Conservation (phyloP, 164 flowering plant genomes). For the Litsea cubeba region DNA sequence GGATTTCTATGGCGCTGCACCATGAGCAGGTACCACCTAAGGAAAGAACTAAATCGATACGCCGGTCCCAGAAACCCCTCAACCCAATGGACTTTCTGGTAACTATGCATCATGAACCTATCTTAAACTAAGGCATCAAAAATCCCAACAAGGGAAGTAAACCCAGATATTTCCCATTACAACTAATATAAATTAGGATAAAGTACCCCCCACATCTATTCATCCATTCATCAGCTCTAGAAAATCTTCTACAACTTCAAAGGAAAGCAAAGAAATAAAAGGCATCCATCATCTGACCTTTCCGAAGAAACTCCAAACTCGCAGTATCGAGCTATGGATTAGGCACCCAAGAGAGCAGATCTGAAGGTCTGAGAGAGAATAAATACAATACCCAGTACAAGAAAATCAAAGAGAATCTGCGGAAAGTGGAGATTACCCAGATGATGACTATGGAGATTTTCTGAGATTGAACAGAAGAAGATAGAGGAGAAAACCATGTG, state of each 20-base stretch:
- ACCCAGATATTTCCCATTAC: neutral
- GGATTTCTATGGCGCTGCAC: conserved; percentile 22
- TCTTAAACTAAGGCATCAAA: conserved; percentile 1
- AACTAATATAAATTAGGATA: neutral
- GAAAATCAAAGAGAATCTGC: neutral
- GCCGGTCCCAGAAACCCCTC: conserved; percentile 21
- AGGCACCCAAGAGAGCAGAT: conserved; percentile 12
- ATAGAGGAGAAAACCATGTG: conserved; percentile 1
- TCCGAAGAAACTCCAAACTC: conserved; percentile 11
- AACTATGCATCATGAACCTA: conserved; percentile 22
- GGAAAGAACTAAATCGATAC: conserved; percentile 11
- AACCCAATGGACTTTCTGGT: conserved; percentile 19
- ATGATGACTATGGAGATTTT: conserved; percentile 3
- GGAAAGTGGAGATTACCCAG: conserved; percentile 4
- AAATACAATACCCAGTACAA: conserved; percentile 5
- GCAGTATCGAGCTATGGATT: conserved; percentile 11
- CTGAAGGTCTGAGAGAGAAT: conserved; percentile 1
- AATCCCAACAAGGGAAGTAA: neutral
- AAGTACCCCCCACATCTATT: neutral
- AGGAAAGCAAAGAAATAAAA: neutral
- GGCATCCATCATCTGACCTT: conserved; percentile 21
- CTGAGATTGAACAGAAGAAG: neutral
- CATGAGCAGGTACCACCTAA: conserved; percentile 24
- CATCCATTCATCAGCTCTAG: neutral
- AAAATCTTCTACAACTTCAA: neutral